Conservation (phyloP, 2,329 filamentous ascomycete genomes). For the Lojkania enalia region DNA sequence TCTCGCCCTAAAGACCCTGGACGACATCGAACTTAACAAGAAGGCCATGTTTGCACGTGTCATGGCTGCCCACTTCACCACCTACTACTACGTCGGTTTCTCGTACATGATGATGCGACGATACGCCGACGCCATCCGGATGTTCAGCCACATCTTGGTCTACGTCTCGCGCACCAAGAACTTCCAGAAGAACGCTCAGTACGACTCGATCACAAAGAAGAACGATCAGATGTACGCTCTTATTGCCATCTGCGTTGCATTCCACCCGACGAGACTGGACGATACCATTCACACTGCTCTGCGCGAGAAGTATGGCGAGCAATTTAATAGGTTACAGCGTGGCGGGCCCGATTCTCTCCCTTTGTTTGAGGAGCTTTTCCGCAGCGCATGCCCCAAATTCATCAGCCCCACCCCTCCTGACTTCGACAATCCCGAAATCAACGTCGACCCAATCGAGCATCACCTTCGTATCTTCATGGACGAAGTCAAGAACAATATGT, state of each 20-base stretch:
- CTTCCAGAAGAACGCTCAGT: conserved; percentile 99
- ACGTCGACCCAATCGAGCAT: conserved; percentile 96
- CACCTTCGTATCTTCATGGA: conserved; percentile 99
- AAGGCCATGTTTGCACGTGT: conserved; percentile 99
- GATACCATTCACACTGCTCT: conserved; percentile 99
- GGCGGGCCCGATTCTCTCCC: conserved; percentile 94
- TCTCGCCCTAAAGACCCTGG: conserved; percentile 95
- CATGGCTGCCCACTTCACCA: conserved; percentile 99
- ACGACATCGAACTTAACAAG: conserved; percentile 99
- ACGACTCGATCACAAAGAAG: conserved; percentile 99
- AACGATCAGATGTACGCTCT: conserved; percentile 99
- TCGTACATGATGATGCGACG: conserved; percentile 99
- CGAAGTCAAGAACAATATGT: conserved; percentile 99
- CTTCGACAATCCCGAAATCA: conserved; percentile 94
- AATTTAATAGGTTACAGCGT: conserved; percentile 94
- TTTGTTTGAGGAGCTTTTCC: conserved; percentile 98
- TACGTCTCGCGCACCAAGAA: conserved; percentile 99
- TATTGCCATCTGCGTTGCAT: conserved; percentile 97
- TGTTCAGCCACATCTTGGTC: conserved; percentile 99
- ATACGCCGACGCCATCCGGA: conserved; percentile 98
- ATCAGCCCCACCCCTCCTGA: conserved; percentile 96
- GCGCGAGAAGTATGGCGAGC: conserved; percentile 98
- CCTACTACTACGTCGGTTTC: conserved; percentile 99
- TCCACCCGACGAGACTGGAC: conserved; percentile 94
- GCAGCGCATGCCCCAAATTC: conserved; percentile 97